These are phyloP conservation scores for Cephaloascus fragrans DNA, from an alignment of 805 yeast genomes.

Conservation along the genomic window DNA sequence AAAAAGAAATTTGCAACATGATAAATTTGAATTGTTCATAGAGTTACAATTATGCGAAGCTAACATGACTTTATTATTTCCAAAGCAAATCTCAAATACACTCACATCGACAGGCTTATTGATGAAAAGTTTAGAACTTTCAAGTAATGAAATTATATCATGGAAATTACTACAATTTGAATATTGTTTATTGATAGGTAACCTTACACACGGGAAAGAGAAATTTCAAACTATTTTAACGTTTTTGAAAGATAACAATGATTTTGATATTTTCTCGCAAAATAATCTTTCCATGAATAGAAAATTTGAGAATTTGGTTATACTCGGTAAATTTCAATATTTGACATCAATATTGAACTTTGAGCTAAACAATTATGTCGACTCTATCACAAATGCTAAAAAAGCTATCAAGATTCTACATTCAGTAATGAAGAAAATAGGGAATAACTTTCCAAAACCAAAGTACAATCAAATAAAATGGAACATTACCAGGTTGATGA, in stretches of 20 bases:
- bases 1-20: constrained; percentile 2
- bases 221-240: constrained; percentile 14
- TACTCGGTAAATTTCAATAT: constrained; percentile 25
- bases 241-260: constrained; percentile 16
- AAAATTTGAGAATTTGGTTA: constrained; percentile 16
- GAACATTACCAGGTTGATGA: constrained; percentile 22
- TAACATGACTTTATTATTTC: constrained; percentile 3
- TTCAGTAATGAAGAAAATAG: constrained; percentile 38
- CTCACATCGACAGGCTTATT: constrained; percentile 1
- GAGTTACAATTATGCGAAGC: constrained; percentile 1
- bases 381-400: constrained; percentile 21
- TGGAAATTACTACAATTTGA: constrained; percentile 22
- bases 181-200: constrained; percentile 10
- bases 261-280: constrained; percentile 13
- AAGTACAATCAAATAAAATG: constrained; percentile 19
- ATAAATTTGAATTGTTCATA: not conserved
- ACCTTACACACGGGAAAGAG: constrained; percentile 10
- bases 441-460: constrained; percentile 9
- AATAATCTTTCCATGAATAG: constrained; percentile 6
- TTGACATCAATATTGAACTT: constrained; percentile 15
- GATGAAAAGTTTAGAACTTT: constrained; percentile 2
- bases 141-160: constrained; percentile 8
- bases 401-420: constrained; percentile 41
- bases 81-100: constrained; percentile 2
- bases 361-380: constrained; percentile 10